Evolutionary conservation across 2,329 filamentous ascomycete species (phyloP), one percentile per base, ranked within the genome.

Genomic region (Aspergillus thermomutatus): DNA sequence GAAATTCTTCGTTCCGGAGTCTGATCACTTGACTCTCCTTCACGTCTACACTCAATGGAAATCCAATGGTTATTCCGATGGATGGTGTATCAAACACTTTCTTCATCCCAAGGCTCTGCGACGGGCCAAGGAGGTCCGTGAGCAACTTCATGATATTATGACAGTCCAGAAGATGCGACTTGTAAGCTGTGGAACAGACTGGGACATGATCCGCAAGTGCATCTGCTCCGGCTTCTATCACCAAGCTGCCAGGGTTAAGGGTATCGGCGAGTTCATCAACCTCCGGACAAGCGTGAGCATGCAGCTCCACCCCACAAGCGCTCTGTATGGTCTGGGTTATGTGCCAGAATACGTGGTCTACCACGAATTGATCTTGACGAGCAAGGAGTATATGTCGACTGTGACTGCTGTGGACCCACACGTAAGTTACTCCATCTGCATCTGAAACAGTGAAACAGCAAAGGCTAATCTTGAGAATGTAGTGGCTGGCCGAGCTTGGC

Each of bases 161-260:
- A 87, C 87, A 64, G 88, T 91, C 79, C 92, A 96, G 73, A 92
- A 94, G 72, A 94, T 99, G 92, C 75, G 83, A 52, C 83, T 97
- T 66, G 79, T 86, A 46, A 92, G 89, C 74, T 97, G 92, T 69
- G 94, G 94, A 31, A 97, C 93, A 46, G 95, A 99, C 77, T 97
- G 94, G 90, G 95, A 99, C 72, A 80, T 95, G 9, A 91, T 97
- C 55, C 87, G 94, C 60, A 93, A 94, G 74, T 97, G 93, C 72
- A 96, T 99, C 70, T 99, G 95, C 79, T 92, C 90, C 0, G 94
- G 94, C 11, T 99, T 96, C 79, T 99, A 97, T 77, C 93, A 97
- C 70, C 94, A 99, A 78, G 94, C 94, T 5, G 94, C 94, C 28
- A 92, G 92, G 68, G 92, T 95, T 61, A 96, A 96, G 77, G 95